phyloP scores from a whole-genome alignment of 306 rosid species.

The Crotalaria pallida region DNA sequence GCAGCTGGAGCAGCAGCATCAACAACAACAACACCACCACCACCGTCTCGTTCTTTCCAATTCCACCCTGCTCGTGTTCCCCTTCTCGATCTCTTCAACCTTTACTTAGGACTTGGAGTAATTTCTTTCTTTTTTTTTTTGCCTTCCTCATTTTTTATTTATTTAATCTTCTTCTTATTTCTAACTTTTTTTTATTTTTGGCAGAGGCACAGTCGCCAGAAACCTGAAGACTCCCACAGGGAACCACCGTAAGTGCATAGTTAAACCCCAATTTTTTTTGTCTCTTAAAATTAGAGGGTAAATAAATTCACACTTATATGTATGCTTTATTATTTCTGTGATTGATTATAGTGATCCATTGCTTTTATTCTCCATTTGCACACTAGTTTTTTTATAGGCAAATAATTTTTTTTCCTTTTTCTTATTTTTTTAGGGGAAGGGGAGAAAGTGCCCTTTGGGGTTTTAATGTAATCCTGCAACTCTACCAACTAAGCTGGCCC shows the following conservation, averaged over 20 bases:
- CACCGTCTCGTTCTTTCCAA: conserved; percentile 64
- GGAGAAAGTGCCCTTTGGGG: too few species aligned
- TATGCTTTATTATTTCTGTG: background rate
- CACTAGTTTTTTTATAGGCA: too few species aligned
- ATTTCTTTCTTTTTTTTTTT: background rate
- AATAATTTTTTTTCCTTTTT: too few species aligned
- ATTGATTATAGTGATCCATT: background rate
- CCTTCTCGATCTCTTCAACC: conserved; percentile 81
- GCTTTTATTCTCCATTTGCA: background rate
- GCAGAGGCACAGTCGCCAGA: conserved; percentile 63
- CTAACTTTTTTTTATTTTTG: background rate
- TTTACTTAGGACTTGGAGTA: conserved; percentile 66
- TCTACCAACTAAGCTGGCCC: too few species aligned
- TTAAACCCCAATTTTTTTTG: background rate
- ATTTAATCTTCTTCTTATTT: background rate
- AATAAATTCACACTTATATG: background rate
- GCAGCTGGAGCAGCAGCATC: conserved; percentile 19
- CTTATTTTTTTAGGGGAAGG: too few species aligned
- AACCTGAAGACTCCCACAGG: conserved; percentile 53
- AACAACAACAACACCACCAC: too few species aligned
- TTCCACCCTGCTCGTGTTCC: conserved; percentile 80
- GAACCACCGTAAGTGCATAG: conserved; percentile 46
- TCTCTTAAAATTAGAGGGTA: background rate
- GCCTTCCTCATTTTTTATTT: background rate
- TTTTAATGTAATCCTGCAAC: too few species aligned